Evolutionary conservation across 371 early-diverging fungal species (phyloP).

Genomic region (Rhizopus arrhizus): DNA sequence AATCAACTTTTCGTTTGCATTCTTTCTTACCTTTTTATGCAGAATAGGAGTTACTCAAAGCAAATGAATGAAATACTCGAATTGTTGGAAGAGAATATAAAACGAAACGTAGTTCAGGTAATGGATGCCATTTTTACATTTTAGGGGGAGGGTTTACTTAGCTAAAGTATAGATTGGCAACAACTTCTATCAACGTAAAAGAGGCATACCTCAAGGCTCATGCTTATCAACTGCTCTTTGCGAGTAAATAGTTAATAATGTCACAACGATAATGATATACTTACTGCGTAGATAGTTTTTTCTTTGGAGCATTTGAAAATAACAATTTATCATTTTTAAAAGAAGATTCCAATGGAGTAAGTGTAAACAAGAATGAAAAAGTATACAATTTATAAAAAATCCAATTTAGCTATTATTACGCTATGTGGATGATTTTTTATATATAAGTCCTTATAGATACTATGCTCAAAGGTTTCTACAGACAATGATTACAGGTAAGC

Average conservation of each 20-base stretch:
- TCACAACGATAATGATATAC: neutral
- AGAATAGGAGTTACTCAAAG: neutral
- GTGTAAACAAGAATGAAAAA: neutral
- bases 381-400: neutral
- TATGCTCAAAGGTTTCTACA: constrained; percentile 41
- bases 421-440: constrained; percentile 83
- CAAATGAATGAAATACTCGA: neutral
- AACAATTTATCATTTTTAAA: constrained; percentile 21
- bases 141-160: too few species aligned
- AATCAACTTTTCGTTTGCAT: neutral
- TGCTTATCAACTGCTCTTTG: constrained; percentile 81
- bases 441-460: constrained; percentile 50
- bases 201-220: constrained; percentile 92
- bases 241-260: constrained; percentile 51
- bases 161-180: constrained; percentile 40
- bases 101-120: constrained; percentile 68
- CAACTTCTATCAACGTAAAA: constrained; percentile 62
- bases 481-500: constrained; percentile 57
- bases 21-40: neutral
- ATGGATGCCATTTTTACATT: neutral
- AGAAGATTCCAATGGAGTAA: constrained; percentile 30
- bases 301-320: constrained; percentile 74
- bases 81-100: constrained; percentile 32
- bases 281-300: constrained; percentile 52
- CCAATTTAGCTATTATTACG: constrained; percentile 62